Base-by-base conservation (phyloP, 352 stramenopile genomes). In the Phytophthora chlamydospora region DNA sequence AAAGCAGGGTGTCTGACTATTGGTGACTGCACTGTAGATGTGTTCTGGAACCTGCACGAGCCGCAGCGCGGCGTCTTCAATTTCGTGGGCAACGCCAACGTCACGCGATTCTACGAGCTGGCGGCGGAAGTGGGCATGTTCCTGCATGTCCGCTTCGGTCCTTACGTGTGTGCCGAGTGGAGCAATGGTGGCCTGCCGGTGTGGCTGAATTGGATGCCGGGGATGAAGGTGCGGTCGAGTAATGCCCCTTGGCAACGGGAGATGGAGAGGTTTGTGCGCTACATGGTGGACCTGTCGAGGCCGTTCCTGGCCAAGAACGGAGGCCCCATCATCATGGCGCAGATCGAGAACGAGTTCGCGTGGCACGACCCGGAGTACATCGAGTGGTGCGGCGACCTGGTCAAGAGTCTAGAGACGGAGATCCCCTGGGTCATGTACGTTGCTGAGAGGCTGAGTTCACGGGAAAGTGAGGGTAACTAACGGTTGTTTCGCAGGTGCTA, bases 391-490 rank as follows among this genome's bases (percentile, higher is more conserved):
- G 79, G 79, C 4, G 53, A 81, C 6, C 53, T 92, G 16, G 76
- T 89, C 2, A 43, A 67, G 14, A 53, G 68, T 19, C 61, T 92
- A 19, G 56, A 88, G 43, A 89, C 78, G 35, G 75, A 66, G 8
- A 90, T 90, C 36, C 80, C 80, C 8, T 92, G 83, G 83, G 66
- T 90, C 62, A 89, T 90, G 83, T 85, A 80, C 43, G 73, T 79
- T 19, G 27, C 31, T 21, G 31, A 43, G 13, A 27, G 33, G 10
- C 3, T 3, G 34, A 24, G 21, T 24, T 24, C 1, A 24, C 21
- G 21, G 21, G 21, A 16, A 33, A 6, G n/a, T 48, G 1, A 32
- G 44, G 45, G 24, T 6, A 12, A 36, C 39, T 53, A n/a, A 39
- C 29, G 43, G 27, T 29, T 51, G 13, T n/a, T n/a, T n/a, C n/a